Evolutionary conservation across 2,329 filamentous ascomycete genomes (phyloP).

Genomic region (Raffaelea albimanens): DNA sequence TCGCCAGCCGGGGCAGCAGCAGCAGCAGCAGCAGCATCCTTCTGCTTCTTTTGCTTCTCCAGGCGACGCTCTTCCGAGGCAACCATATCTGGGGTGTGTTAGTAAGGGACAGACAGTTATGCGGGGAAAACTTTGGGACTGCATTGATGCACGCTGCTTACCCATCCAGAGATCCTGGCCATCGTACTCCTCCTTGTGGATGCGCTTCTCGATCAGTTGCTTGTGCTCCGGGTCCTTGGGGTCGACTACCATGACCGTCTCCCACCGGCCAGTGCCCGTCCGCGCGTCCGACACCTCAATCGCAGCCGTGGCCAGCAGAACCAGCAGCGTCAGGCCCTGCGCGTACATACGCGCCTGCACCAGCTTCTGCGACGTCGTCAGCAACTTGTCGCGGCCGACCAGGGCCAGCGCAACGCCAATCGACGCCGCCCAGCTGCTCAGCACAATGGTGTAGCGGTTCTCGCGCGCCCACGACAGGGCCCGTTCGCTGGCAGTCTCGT

Average conservation of each 20-base stretch:
- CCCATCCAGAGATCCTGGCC: constrained; percentile 91
- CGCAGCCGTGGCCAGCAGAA: constrained; percentile 71
- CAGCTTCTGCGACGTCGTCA: constrained; percentile 72
- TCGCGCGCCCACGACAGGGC: constrained; percentile 64
- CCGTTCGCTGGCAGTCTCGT: constrained; percentile 49
- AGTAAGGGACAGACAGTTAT: constrained; percentile 2
- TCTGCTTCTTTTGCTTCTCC: constrained; percentile 24
- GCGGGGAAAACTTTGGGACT: background rate
- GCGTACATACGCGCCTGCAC: constrained; percentile 94
- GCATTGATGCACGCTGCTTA: constrained; percentile 36
- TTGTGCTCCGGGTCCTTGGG: constrained; percentile 76
- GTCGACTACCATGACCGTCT: constrained; percentile 73
- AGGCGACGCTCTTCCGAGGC: constrained; percentile 63
- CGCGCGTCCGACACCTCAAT: constrained; percentile 74
- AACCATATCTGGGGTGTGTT: constrained; percentile 58
- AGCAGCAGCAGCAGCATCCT: too few species aligned
- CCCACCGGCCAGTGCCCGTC: constrained; percentile 67
- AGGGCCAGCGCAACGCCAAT: constrained; percentile 67
- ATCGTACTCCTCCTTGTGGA: constrained; percentile 78
- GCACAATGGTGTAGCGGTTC: constrained; percentile 82
- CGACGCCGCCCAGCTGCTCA: constrained; percentile 68
- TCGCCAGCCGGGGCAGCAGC: constrained; percentile 10
- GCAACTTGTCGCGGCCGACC: constrained; percentile 67
- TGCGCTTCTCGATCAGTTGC: constrained; percentile 74
- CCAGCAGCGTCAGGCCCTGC: constrained; percentile 77